Evolutionary conservation across 441 rosid species (phyloP), one percentile per base, ranked within the genome.

Genomic region (Flueggea neowawraea): DNA sequence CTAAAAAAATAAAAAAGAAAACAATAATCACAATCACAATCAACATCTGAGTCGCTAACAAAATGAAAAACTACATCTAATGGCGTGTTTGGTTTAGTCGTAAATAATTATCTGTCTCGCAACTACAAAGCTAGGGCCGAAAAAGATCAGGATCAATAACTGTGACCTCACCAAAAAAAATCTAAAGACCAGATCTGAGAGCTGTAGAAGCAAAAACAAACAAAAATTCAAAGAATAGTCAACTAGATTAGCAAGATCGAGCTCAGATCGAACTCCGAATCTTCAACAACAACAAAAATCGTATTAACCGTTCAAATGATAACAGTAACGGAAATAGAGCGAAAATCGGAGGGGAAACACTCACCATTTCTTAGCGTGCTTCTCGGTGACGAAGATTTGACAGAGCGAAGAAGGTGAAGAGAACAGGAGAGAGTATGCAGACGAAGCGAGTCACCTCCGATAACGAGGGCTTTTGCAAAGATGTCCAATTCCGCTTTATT

Each of bases 361-460:
- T 65, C 28, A 79, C 80, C 83, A 79, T 79, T 62, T 53, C 54
- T 33, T 22, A 55, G 10, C 43, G 32, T 10, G 12, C n/a, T 10
- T 47, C 17, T 51, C 31, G 22, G 50, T 6, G 31, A 51, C 6
- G 55, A 47, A 58, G 54, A 76, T 17, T 66, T 54, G 28, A 36
- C 48, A 54, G 60, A 58, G 53, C 45, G 51, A 12, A 39, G 59
- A 63, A 22, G 58, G 17, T 8, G 41, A 36, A 60, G 28, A 54
- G 58, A 47, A 36, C 47, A 12, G 50, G 64, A 60, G 69, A 36
- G 65, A 59, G 31, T 62, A 14, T 53, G 55, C n/a, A n/a, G 49
- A 60, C 44, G n/a, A 12, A 6, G 58, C 32, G 16, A 22, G 28
- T 22, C 28, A 22, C 28, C 28, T 22, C 28, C 28, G 28, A 22